Conservation (phyloP, 495 filamentous ascomycete species). For the Talaromyces thailandensis region DNA sequence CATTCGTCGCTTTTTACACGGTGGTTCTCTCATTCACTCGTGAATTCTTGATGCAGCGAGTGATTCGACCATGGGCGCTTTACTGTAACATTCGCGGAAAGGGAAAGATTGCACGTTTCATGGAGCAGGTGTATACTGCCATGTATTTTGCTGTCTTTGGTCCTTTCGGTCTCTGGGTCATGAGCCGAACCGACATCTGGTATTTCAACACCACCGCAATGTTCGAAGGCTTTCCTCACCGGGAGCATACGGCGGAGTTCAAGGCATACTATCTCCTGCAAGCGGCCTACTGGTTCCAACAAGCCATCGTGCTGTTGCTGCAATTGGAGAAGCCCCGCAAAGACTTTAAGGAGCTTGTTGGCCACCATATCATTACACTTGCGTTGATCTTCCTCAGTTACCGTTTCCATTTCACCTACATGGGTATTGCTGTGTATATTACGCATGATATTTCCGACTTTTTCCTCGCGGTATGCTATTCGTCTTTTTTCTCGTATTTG, state of each 20-base stretch:
- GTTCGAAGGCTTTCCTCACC: slow-evolving; percentile 88
- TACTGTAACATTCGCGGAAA: slow-evolving; percentile 60
- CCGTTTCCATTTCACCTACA: slow-evolving; percentile 96
- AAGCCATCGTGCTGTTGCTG: slow-evolving; percentile 80
- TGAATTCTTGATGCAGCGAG: slow-evolving; percentile 92
- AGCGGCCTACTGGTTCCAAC: slow-evolving; percentile 93
- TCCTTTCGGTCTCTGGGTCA: slow-evolving; percentile 84
- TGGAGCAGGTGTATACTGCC: slow-evolving; percentile 98
- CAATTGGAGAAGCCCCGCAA: slow-evolving; percentile 93
- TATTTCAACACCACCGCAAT: slow-evolving; percentile 91
- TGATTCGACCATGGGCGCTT: slow-evolving; percentile 72
- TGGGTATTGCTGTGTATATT: slow-evolving; percentile 94
- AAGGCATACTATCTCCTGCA: slow-evolving; percentile 97
- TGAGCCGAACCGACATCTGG: slow-evolving; percentile 88
- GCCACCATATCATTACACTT: slow-evolving; percentile 88
- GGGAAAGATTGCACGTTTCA: slow-evolving; percentile 82
- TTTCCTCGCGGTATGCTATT: slow-evolving; percentile 77
- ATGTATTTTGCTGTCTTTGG: slow-evolving; percentile 84
- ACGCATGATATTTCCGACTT: slow-evolving; percentile 96
- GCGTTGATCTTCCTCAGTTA: slow-evolving; percentile 85
- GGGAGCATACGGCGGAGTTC: slow-evolving; percentile 74
- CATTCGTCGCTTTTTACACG: slow-evolving; percentile 85
- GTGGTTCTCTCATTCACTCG: slow-evolving; percentile 86
- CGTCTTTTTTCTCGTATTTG: background rate
- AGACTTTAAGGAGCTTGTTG: slow-evolving; percentile 92